Evolutionary conservation across 2,329 filamentous ascomycete species (phyloP).

Genomic region (Sclerotinia minor): DNA sequence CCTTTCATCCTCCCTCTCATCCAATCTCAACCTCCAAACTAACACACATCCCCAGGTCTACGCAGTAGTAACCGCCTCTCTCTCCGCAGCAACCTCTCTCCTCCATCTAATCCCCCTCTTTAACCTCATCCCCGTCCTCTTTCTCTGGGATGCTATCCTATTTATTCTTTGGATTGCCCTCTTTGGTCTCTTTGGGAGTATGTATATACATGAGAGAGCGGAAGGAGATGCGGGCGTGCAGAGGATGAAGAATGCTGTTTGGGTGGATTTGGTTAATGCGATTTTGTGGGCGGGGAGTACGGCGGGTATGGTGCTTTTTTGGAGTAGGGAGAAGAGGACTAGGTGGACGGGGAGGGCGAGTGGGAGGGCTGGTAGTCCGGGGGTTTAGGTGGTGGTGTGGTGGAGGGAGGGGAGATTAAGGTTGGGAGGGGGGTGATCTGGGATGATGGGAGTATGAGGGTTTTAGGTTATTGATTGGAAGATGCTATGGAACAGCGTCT

Average conservation of each 20-base stretch:
- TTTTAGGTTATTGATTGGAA: too few relatives aligned
- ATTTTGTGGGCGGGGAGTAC: conserved; percentile 72
- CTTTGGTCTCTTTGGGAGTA: conserved; percentile 78
- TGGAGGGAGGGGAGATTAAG: too few relatives aligned
- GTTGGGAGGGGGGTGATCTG: background rate
- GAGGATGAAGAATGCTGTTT: conserved; percentile 85
- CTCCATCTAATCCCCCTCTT: conserved; percentile 67
- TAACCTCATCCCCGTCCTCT: conserved; percentile 54
- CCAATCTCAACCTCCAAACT: background rate
- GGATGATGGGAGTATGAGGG: too few relatives aligned
- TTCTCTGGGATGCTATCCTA: conserved; percentile 69
- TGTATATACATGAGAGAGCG: conserved; percentile 72
- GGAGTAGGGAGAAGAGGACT: conserved; percentile 54
- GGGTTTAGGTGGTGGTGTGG: conserved; percentile 1
- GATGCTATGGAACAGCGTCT: background rate
- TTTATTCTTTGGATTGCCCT: conserved; percentile 78
- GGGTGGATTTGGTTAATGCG: conserved; percentile 75
- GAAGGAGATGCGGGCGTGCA: conserved; percentile 63
- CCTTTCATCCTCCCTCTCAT: background rate
- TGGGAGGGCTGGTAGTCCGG: conserved; percentile 19
- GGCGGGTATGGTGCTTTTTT: conserved; percentile 56
- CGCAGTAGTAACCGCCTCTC: conserved; percentile 66
- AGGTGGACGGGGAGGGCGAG: conserved; percentile 48
- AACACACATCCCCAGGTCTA: conserved; percentile 54
- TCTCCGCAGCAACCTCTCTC: conserved; percentile 64